Evolutionary conservation across 345 rosid species (phyloP).

Genomic region (Euclidium syriacum): DNA sequence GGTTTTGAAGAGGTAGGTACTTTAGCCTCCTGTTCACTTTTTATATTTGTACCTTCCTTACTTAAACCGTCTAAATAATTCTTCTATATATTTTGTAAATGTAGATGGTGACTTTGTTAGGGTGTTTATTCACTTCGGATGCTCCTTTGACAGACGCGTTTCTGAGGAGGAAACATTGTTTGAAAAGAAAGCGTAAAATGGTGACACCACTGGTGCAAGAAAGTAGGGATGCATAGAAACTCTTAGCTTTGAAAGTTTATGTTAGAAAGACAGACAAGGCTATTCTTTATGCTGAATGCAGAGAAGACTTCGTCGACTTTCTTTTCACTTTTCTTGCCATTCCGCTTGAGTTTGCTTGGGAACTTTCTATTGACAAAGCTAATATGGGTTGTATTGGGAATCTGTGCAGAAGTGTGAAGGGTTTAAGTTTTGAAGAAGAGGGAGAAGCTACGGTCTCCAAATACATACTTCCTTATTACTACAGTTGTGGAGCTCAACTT

Average conservation of each 20-base stretch:
- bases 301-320: constrained; percentile 21
- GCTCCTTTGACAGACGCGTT: constrained; percentile 19
- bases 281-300: constrained; percentile 18
- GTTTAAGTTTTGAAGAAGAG: neutral
- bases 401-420: constrained; percentile 2
- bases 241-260: constrained; percentile 2
- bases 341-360: constrained; percentile 16
- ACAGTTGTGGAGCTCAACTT: neutral
- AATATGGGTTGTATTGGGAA: constrained; percentile 2
- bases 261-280: neutral
- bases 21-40: neutral
- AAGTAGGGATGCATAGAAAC: too few species aligned
- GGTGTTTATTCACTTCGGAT: constrained; percentile 7
- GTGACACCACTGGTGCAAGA: neutral
- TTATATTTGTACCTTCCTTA: too few species aligned
- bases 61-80: neutral
- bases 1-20: constrained; percentile 26
- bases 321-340: constrained; percentile 19
- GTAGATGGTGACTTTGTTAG: constrained; percentile 17
- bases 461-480: constrained; percentile 3
- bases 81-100: neutral
- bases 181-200: neutral
- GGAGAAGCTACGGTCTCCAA: neutral
- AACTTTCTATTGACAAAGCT: neutral
- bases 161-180: constrained; percentile 8